Evolutionary conservation across 306 rosid genomes (phyloP).

Genomic region (Purshia tridentata): DNA sequence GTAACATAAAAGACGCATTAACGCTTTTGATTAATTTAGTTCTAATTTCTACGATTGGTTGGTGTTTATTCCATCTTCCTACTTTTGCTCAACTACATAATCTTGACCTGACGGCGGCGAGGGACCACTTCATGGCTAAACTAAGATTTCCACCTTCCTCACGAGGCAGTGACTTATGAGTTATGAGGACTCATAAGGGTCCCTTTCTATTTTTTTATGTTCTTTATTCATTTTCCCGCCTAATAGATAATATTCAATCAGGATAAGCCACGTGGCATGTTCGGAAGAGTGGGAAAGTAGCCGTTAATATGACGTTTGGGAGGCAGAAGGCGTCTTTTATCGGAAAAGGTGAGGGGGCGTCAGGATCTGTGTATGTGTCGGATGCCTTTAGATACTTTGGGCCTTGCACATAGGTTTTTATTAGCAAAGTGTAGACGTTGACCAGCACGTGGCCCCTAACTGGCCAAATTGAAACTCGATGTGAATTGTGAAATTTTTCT

Average conservation of each 20-base stretch:
- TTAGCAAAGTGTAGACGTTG: slow-evolving; percentile 33
- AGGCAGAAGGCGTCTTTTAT: slow-evolving; percentile 23
- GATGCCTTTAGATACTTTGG: slow-evolving; percentile 10
- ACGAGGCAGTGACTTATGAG: too few relatives aligned
- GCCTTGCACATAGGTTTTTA: slow-evolving; percentile 14
- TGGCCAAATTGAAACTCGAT: background rate
- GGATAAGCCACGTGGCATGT: slow-evolving; percentile 48
- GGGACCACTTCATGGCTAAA: slow-evolving; percentile 28
- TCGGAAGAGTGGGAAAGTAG: slow-evolving; percentile 37
- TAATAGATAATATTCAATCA: slow-evolving; percentile 22
- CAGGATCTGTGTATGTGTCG: slow-evolving; percentile 28
- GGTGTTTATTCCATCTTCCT: background rate
- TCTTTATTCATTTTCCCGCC: slow-evolving; percentile 46
- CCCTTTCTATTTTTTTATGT: background rate
- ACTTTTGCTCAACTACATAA: slow-evolving; percentile 9
- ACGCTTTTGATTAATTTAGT: background rate
- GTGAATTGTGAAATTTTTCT: slow-evolving; percentile 12
- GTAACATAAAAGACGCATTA: background rate
- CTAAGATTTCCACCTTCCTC: slow-evolving; percentile 6
- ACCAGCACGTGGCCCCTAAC: slow-evolving; percentile 34
- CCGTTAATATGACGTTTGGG: slow-evolving; percentile 58
- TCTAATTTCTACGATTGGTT: background rate
- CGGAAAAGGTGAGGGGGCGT: slow-evolving; percentile 24
- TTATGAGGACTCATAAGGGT: too few relatives aligned
- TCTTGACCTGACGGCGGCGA: slow-evolving; percentile 43